phyloP scores from a whole-genome alignment of 2,329 filamentous ascomycete genomes.

The Dothistroma septosporum region DNA sequence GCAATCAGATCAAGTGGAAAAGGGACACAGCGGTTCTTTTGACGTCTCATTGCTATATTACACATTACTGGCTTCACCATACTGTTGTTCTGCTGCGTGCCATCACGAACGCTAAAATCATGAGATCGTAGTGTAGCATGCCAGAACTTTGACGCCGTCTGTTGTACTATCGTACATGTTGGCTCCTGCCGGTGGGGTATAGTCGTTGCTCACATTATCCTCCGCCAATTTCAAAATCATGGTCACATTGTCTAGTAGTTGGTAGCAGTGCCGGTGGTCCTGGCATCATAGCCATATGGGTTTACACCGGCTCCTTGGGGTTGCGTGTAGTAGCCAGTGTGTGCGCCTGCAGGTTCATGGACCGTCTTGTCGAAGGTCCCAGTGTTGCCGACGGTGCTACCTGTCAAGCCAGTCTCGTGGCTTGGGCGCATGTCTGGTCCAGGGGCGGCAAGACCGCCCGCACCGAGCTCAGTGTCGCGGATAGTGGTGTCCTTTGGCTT shows the following conservation, averaged over 20 bases:
- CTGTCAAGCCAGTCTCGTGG: constrained; percentile 45
- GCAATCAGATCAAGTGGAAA: neutral
- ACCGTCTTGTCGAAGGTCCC: constrained; percentile 31
- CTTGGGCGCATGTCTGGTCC: constrained; percentile 41
- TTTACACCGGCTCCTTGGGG: constrained; percentile 39
- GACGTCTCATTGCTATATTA: neutral
- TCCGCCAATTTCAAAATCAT: neutral
- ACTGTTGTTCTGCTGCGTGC: neutral
- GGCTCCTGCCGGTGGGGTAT: neutral
- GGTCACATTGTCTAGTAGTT: constrained; percentile 26
- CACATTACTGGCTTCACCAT: neutral
- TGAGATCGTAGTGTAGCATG: neutral
- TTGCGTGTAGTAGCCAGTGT: constrained; percentile 45
- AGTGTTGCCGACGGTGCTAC: constrained; percentile 43
- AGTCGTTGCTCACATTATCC: neutral
- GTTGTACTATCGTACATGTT: neutral
- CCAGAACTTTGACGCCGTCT: neutral
- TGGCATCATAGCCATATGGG: constrained; percentile 39
- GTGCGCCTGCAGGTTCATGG: constrained; percentile 27
- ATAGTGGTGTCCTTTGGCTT: constrained; percentile 35
- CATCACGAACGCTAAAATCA: neutral
- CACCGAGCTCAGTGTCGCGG: constrained; percentile 44
- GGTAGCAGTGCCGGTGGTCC: constrained; percentile 26
- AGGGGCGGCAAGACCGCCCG: constrained; percentile 27
- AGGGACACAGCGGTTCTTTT: neutral